These are phyloP conservation scores for Biscogniauxia sp. DNA, from an alignment of 2,329 filamentous ascomycete species.

Conservation along the genomic window DNA sequence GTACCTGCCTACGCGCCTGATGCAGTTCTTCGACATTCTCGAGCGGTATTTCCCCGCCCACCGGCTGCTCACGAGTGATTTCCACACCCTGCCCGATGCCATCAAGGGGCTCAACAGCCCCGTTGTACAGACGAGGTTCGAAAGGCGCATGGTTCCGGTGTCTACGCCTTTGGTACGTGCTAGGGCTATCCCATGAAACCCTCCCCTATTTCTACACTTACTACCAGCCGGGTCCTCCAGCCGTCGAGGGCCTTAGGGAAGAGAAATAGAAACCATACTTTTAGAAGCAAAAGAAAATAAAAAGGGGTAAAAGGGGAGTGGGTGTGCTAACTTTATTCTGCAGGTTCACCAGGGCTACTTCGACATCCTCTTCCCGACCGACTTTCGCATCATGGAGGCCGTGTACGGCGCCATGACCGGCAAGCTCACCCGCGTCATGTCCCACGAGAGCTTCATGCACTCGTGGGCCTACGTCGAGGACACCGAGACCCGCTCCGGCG, in stretches of 20 bases:
- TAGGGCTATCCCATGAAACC: too few species aligned
- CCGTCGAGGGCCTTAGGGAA: neutral
- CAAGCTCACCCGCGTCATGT: slow-evolving; percentile 79
- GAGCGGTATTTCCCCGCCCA: slow-evolving; percentile 87
- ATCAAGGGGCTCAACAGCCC: slow-evolving; percentile 85
- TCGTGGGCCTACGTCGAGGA: slow-evolving; percentile 89
- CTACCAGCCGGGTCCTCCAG: slow-evolving; percentile 71
- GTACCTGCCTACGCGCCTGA: slow-evolving; percentile 89
- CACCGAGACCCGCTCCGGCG: slow-evolving; percentile 82
- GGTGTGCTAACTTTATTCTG: slow-evolving; percentile 3
- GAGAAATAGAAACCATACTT: neutral
- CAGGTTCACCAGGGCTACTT: slow-evolving; percentile 98
- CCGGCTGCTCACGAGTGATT: slow-evolving; percentile 85
- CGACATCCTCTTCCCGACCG: slow-evolving; percentile 96
- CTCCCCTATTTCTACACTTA: neutral
- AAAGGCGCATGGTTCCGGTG: slow-evolving; percentile 83
- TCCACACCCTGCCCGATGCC: slow-evolving; percentile 80
- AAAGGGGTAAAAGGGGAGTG: neutral
- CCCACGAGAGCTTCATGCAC: slow-evolving; percentile 87
- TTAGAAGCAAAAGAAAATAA: neutral
- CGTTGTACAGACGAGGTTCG: slow-evolving; percentile 92
- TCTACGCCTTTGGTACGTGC: slow-evolving; percentile 77
- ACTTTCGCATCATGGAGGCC: slow-evolving; percentile 87
- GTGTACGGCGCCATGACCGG: slow-evolving; percentile 92
- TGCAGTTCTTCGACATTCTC: slow-evolving; percentile 95